These are phyloP conservation scores for Populus davidiana DNA, from an alignment of 345 rosid genomes.

Conservation along the genomic window DNA sequence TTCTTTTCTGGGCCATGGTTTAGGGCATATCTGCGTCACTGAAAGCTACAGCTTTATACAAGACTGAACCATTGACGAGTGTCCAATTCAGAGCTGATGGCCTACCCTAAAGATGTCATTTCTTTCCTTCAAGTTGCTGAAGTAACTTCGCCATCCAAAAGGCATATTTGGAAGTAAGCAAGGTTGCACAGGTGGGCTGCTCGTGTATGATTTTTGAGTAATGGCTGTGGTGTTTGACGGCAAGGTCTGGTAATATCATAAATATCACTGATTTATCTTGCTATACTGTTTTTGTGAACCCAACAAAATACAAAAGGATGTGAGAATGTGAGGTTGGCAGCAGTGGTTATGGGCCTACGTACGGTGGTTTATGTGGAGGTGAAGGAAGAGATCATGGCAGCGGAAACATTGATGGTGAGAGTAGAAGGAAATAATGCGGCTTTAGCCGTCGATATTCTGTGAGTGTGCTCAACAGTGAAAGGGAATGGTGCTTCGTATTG, in stretches of 20 bases:
- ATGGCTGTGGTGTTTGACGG: not conserved
- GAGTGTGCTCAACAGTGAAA: not conserved
- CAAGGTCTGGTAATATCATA: not conserved
- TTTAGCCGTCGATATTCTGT: too few relatives aligned
- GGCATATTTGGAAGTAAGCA: conserved; percentile 2
- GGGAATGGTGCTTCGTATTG: not conserved
- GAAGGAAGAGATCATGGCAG: not conserved
- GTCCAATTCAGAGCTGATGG: not conserved
- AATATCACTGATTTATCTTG: not conserved
- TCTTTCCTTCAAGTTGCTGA: not conserved
- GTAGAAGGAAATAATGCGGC: not conserved
- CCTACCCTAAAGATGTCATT: not conserved
- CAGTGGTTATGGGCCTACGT: too few relatives aligned
- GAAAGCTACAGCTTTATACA: not conserved
- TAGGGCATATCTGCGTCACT: not conserved
- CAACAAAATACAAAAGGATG: not conserved
- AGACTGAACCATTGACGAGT: not conserved
- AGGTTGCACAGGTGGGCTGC: not conserved
- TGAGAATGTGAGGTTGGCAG: not conserved
- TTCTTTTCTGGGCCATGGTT: not conserved
- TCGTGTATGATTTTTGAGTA: not conserved
- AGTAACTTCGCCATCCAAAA: not conserved
- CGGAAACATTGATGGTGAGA: not conserved
- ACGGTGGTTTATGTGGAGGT: not conserved
- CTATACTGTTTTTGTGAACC: not conserved